phyloP scores from a whole-genome alignment of 495 filamentous ascomycete species.

The Peziza echinospora region DNA sequence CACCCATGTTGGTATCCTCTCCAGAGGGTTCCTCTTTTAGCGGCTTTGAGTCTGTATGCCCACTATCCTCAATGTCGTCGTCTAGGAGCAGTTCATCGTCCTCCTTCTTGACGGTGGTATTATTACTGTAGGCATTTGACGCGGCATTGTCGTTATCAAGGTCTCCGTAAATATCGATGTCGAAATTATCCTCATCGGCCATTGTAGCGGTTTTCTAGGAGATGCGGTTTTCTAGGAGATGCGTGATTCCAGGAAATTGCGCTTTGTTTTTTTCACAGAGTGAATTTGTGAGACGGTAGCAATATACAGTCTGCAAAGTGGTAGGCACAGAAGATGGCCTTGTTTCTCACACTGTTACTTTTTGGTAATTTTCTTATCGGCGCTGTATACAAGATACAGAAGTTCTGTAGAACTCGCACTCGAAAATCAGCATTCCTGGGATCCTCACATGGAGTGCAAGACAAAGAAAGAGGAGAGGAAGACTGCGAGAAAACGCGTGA shows the following conservation, averaged over 20 bases:
- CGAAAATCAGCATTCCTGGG: slow-evolving; percentile 20
- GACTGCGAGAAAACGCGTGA: slow-evolving; percentile 11
- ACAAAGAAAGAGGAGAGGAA: slow-evolving; percentile 9
- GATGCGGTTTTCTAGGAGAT: slow-evolving; percentile 14
- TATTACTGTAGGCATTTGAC: slow-evolving; percentile 8
- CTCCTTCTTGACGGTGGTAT: slow-evolving; percentile 10
- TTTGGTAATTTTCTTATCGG: slow-evolving; percentile 11
- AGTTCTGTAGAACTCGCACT: slow-evolving; percentile 19
- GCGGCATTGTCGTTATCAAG: slow-evolving; percentile 26
- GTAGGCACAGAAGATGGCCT: slow-evolving; percentile 15
- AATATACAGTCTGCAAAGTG: too few species aligned
- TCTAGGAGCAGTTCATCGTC: slow-evolving; percentile 19
- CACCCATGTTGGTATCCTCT: slow-evolving; percentile 23
- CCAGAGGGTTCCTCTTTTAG: slow-evolving; percentile 24
- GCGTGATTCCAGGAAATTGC: too few species aligned
- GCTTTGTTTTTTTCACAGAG: background rate
- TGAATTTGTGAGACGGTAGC: slow-evolving; percentile 17
- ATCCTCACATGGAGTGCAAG: slow-evolving; percentile 4
- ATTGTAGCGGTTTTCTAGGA: slow-evolving; percentile 8
- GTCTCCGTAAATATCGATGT: slow-evolving; percentile 95
- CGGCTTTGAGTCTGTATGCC: slow-evolving; percentile 26
- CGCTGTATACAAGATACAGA: slow-evolving; percentile 19
- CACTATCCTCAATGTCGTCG: slow-evolving; percentile 21
- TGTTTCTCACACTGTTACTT: slow-evolving; percentile 19
- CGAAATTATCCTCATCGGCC: slow-evolving; percentile 81